Evolutionary conservation across 1,139 yeast genomes (phyloP).

Genomic region (Suhomyces maxii): DNA sequence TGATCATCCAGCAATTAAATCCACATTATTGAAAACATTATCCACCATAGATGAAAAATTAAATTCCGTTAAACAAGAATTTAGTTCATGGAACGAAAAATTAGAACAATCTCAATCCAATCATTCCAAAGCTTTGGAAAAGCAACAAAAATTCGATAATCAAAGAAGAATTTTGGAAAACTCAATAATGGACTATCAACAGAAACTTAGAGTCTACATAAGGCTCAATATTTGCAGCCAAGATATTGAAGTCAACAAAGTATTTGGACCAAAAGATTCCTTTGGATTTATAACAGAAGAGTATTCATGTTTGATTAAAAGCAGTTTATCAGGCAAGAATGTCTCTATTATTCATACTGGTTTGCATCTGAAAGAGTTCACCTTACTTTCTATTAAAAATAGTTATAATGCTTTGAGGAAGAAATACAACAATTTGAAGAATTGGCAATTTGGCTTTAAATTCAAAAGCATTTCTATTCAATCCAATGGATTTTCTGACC

Average conservation of each 20-base stretch:
- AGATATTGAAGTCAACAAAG: conserved; percentile 21
- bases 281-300: conserved; percentile 20
- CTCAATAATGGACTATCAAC: conserved; percentile 50
- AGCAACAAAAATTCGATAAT: conserved; percentile 23
- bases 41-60: conserved; percentile 5
- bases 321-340: conserved; percentile 18
- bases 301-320: conserved; percentile 20
- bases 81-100: conserved; percentile 13
- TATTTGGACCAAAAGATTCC: conserved; percentile 12
- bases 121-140: conserved; percentile 15
- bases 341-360: conserved; percentile 23
- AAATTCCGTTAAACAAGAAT: conserved; percentile 6
- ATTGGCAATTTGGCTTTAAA: conserved; percentile 14
- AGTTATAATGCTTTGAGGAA: conserved; percentile 14
- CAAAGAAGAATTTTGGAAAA: conserved; percentile 49
- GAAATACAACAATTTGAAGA: conserved; percentile 2
- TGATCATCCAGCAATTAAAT: conserved; percentile 15
- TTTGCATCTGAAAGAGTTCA: conserved; percentile 5
- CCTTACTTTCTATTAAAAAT: conserved; percentile 11
- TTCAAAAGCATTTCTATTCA: conserved; percentile 13
- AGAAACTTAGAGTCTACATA: conserved; percentile 35
- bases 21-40: conserved; percentile 3
- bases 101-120: conserved; percentile 6
- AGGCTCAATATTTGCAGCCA: background rate
- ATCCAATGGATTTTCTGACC: conserved; percentile 10